A percentile compares a stretch with the other conserved stretches of the same genome.
Evolutionary conservation across 257 asterid species (phyloP).

Genomic region (Lycium barbarum): DNA sequence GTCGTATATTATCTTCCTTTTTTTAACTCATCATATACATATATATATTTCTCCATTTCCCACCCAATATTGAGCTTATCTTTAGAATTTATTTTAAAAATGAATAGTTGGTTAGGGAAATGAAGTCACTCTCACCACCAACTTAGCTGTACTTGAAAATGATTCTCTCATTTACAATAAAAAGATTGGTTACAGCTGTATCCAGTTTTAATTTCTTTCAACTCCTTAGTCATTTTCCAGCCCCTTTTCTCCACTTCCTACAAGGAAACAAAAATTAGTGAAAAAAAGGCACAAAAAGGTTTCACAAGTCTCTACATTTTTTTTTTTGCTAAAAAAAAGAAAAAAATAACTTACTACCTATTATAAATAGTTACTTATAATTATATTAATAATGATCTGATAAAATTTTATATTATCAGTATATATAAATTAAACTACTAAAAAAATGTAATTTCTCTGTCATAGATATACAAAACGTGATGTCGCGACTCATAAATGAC

Average conservation of each 20-base stretch:
- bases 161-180: conserved; percentile 39
- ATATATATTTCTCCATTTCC: not conserved
- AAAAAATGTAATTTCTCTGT: not conserved
- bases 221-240: conserved; percentile 32
- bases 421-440: not conserved
- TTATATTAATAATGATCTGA: not conserved
- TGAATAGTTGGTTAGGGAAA: conserved; percentile 31
- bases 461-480: not conserved
- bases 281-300: not conserved
- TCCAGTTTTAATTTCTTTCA: conserved; percentile 44
- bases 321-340: not conserved
- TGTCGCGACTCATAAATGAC: not conserved
- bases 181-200: conserved; percentile 73
- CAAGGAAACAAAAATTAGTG: not conserved
- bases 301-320: not conserved
- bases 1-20: not conserved
- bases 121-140: conserved; percentile 45
- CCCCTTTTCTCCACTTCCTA: conserved; percentile 27
- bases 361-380: not conserved
- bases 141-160: conserved; percentile 39
- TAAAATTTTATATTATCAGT: not conserved
- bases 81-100: conserved; percentile 20
- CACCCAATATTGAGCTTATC: not conserved
- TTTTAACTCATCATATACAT: not conserved
- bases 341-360: not conserved